A percentile compares a stretch with the other conserved stretches of the same genome.
Conservation (phyloP, 139 green algal genomes). For the Coccomyxa sp. region DNA sequence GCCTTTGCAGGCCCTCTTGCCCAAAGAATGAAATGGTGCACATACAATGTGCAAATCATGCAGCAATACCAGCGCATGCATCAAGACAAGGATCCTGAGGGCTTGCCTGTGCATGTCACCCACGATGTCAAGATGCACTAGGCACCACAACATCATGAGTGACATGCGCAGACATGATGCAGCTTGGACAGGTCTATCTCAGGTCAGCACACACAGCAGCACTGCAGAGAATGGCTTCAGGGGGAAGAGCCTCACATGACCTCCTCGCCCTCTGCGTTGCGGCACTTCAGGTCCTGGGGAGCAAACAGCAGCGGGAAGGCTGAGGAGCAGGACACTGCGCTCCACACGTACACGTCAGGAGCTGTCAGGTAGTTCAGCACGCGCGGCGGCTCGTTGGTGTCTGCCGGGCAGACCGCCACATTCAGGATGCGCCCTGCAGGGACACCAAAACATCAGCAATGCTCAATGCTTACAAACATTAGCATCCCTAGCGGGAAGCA, state of each 20-base stretch:
- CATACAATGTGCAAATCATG: too few species aligned
- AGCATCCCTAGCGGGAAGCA: too few species aligned
- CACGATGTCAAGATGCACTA: too few species aligned
- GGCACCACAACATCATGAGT: too few species aligned
- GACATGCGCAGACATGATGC: not conserved
- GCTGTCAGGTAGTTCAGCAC: conserved; percentile 94
- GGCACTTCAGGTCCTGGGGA: conserved; percentile 69
- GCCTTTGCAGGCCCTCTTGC: too few species aligned
- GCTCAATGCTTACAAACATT: too few species aligned
- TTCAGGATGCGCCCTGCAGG: conserved; percentile 87
- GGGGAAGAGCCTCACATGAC: not conserved
- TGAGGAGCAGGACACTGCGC: conserved; percentile 77
- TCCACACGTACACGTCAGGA: conserved; percentile 85
- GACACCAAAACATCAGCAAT: too few species aligned
- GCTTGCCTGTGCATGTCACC: too few species aligned
- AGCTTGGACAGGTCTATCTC: not conserved
- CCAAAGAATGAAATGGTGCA: too few species aligned
- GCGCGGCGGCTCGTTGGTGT: conserved; percentile 82
- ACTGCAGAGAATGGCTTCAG: too few species aligned
- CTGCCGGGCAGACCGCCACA: conserved; percentile 74
- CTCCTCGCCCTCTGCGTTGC: conserved; percentile 13
- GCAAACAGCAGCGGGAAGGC: conserved; percentile 84
- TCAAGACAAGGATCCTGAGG: too few species aligned
- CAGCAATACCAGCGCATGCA: too few species aligned
- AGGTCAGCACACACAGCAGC: not conserved